Evolutionary conservation across 192 early-diverging fungal genomes (phyloP).

Genomic region (Linnemannia schmuckeri): DNA sequence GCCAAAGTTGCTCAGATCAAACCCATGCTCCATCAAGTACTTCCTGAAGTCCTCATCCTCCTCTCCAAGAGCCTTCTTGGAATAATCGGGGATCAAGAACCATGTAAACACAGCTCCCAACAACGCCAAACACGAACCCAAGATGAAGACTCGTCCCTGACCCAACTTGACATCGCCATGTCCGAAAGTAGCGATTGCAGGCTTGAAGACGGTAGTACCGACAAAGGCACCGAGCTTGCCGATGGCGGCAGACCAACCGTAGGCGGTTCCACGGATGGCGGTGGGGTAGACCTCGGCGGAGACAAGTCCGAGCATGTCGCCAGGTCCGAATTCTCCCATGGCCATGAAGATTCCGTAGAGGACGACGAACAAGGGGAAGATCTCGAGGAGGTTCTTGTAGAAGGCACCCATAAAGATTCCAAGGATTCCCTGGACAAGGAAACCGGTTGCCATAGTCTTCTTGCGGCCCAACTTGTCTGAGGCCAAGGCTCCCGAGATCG

Average conservation of each 20-base stretch:
- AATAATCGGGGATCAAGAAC: constrained; percentile 64
- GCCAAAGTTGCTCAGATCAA: constrained; percentile 44
- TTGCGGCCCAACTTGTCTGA: constrained; percentile 68
- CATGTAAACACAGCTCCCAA: constrained; percentile 61
- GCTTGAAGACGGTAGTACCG: constrained; percentile 63
- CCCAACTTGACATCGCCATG: constrained; percentile 47
- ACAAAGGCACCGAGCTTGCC: constrained; percentile 50
- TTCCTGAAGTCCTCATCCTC: constrained; percentile 63
- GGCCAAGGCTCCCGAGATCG: constrained; percentile 61
- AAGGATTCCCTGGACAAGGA: constrained; percentile 62
- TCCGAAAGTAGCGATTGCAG: constrained; percentile 48
- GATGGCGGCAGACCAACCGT: constrained; percentile 63
- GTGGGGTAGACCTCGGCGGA: constrained; percentile 67
- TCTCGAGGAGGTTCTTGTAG: constrained; percentile 53
- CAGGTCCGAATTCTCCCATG: constrained; percentile 69
- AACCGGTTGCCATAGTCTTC: constrained; percentile 67
- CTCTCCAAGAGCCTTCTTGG: constrained; percentile 57
- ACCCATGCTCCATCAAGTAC: constrained; percentile 62
- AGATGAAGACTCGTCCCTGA: constrained; percentile 60
- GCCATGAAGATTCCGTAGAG: constrained; percentile 69
- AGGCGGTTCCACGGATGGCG: constrained; percentile 64
- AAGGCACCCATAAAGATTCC: constrained; percentile 65
- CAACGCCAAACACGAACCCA: constrained; percentile 61
- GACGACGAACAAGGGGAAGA: constrained; percentile 66
- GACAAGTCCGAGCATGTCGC: constrained; percentile 63